Evolutionary conservation across 495 filamentous ascomycete species (phyloP).

Genomic region (Penicillium tannophilum): DNA sequence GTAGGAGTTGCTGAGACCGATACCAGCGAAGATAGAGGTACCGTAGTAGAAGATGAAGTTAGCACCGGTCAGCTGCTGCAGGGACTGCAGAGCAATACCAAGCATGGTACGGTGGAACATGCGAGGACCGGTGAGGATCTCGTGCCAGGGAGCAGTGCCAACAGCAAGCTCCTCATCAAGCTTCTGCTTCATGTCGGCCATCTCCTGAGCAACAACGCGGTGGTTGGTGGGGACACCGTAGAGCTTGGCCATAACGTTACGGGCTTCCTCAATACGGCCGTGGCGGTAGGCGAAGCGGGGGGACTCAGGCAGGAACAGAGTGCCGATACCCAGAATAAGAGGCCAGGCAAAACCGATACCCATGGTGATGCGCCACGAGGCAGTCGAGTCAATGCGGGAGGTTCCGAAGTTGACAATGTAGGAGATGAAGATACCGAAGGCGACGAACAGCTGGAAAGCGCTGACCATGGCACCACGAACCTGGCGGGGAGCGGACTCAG

Average conservation of each 20-base stretch:
- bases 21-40: conserved; percentile 68
- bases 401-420: conserved; percentile 84
- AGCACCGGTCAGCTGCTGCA: conserved; percentile 72
- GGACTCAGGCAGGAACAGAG: conserved; percentile 72
- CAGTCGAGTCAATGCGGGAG: conserved; percentile 48
- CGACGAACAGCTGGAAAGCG: conserved; percentile 85
- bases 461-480: conserved; percentile 70
- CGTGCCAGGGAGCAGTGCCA: conserved; percentile 58
- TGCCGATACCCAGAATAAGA: conserved; percentile 68
- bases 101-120: conserved; percentile 74
- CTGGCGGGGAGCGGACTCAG: conserved; percentile 64
- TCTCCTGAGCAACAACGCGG: conserved; percentile 65
- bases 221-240: conserved; percentile 69
- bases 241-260: conserved; percentile 66
- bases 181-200: conserved; percentile 67
- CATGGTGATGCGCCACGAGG: conserved; percentile 80
- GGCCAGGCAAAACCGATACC: conserved; percentile 79
- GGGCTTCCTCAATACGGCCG: conserved; percentile 66
- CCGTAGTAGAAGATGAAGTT: conserved; percentile 88
- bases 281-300: conserved; percentile 69
- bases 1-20: conserved; percentile 68
- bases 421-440: conserved; percentile 80
- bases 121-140: conserved; percentile 69
- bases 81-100: conserved; percentile 69
- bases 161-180: conserved; percentile 58